Evolutionary conservation across 176 grass and related monocot genomes (phyloP), one percentile per base, ranked within the genome.

Genomic region (Triticum urartu): DNA sequence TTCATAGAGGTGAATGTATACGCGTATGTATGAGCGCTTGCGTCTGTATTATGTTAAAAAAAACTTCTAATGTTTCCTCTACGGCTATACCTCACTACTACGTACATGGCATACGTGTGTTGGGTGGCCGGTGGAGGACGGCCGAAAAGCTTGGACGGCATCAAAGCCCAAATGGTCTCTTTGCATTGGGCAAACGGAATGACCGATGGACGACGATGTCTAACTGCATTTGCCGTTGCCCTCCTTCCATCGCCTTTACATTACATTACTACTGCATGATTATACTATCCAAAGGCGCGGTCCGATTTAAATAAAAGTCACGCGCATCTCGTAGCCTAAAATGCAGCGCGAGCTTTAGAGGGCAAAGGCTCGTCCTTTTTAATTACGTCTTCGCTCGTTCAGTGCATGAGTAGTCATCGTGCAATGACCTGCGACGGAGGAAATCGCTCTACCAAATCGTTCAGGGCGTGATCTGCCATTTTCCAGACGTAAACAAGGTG

Each of bases 141-240:
- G 75, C 75, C 34, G 15, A 18, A 78, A 58, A 78, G 8, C 15
- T 20, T 76, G 40, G 43, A 59, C 26, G 4, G 28, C 75, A 59
- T 34, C 9, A 58, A n/a, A 56, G 76, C 21, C 30, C 65, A 71
- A 59, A 59, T 71, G 67, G 14, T 72, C 0, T 34, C 13, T 40
- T 39, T 64, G 9, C 73, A 78, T 39, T 77, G 73, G 83, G 73
- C 72, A 56, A 66, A 54, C 52, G 83, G 24, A 73, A 6, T 77
- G 83, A 24, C 40, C 21, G 72, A 85, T 66, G 72, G 72, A 85
- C 25, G 50, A 26, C 68, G 61, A 35, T 38, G 20, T 10, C 14
- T 7, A 66, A 67, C 21, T 36, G 30, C 84, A 39, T 48, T 33
- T 67, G 7, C 9, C 8, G 33, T 56, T 77, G 59, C 20, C 68